phyloP scores from a whole-genome alignment of 2,329 filamentous ascomycete species.

The Onygena corvina region DNA sequence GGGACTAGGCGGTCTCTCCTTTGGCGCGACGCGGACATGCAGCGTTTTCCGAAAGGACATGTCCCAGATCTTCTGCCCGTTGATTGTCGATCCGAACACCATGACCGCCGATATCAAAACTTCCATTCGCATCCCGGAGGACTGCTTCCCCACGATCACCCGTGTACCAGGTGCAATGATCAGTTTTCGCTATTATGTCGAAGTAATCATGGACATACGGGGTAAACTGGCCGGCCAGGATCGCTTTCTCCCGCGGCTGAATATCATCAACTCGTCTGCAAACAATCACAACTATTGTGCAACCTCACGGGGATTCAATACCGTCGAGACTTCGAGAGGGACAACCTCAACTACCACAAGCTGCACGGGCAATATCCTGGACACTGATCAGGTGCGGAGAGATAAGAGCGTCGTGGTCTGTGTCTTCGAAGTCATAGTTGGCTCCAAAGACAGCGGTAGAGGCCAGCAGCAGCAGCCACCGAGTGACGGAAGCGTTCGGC shows the following conservation, averaged over 20 bases:
- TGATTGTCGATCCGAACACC: constrained; percentile 73
- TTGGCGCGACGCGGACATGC: constrained; percentile 74
- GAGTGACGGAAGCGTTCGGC: constrained; percentile 19
- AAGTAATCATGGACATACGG: constrained; percentile 84
- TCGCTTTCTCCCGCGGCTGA: constrained; percentile 46
- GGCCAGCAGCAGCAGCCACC: constrained; percentile 32
- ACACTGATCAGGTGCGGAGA: constrained; percentile 72
- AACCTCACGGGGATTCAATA: constrained; percentile 23
- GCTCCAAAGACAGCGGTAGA: constrained; percentile 64
- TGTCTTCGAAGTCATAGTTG: constrained; percentile 74
- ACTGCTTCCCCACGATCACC: constrained; percentile 82
- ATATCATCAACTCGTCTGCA: constrained; percentile 38
- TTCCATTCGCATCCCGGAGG: constrained; percentile 74
- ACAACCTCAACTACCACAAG: constrained; percentile 29
- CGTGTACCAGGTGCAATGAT: constrained; percentile 88
- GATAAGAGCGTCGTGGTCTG: constrained; percentile 88
- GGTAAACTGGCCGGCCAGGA: constrained; percentile 72
- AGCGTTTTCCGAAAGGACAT: constrained; percentile 95
- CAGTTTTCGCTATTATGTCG: constrained; percentile 84
- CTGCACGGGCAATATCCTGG: constrained; percentile 55
- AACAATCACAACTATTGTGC: constrained; percentile 35
- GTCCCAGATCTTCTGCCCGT: constrained; percentile 72
- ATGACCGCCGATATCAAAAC: constrained; percentile 70
- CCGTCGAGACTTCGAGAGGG: constrained; percentile 23
- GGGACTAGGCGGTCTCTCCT: constrained; percentile 70